A percentile compares a stretch with the other conserved stretches of the same genome.
Conservation (phyloP, 2,329 filamentous ascomycete species). For the Penicillium sp. region DNA sequence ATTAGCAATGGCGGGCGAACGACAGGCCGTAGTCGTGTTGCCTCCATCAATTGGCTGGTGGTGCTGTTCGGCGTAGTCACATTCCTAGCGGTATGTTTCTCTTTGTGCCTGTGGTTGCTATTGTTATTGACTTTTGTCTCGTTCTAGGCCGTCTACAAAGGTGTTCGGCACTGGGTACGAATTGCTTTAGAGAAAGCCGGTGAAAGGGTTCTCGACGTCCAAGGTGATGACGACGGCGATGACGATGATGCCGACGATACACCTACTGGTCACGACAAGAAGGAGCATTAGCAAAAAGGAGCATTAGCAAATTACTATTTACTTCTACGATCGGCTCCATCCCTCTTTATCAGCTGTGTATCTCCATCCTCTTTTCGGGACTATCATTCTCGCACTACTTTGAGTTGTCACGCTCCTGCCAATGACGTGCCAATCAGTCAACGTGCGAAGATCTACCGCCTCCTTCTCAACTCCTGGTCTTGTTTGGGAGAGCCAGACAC, state of each 20-base stretch:
- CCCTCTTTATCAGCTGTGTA: background rate
- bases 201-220: conserved; percentile 76
- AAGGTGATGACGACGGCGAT: conserved; percentile 51
- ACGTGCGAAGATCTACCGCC: conserved; percentile 73
- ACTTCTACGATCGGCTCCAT: background rate
- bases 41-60: conserved; percentile 74
- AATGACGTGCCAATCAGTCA: conserved; percentile 94
- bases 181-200: conserved; percentile 71
- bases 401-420: conserved; percentile 88
- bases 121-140: conserved; percentile 20
- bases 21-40: conserved; percentile 70
- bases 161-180: conserved; percentile 68
- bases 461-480: conserved; percentile 30
- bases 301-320: conserved; percentile 1
- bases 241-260: conserved; percentile 41
- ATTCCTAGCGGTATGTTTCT: conserved; percentile 65
- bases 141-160: conserved; percentile 71
- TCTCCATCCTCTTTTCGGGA: background rate
- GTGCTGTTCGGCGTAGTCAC: conserved; percentile 76
- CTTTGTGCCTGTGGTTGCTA: background rate
- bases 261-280: conserved; percentile 5
- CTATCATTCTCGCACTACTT: conserved; percentile 68
- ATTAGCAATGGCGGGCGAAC: conserved; percentile 50
- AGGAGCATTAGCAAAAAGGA: conserved; percentile 13
- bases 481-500: conserved; percentile 15